These are phyloP conservation scores for Aspergillus nanangensis DNA, from an alignment of 495 filamentous ascomycete genomes.

Conservation along the genomic window DNA sequence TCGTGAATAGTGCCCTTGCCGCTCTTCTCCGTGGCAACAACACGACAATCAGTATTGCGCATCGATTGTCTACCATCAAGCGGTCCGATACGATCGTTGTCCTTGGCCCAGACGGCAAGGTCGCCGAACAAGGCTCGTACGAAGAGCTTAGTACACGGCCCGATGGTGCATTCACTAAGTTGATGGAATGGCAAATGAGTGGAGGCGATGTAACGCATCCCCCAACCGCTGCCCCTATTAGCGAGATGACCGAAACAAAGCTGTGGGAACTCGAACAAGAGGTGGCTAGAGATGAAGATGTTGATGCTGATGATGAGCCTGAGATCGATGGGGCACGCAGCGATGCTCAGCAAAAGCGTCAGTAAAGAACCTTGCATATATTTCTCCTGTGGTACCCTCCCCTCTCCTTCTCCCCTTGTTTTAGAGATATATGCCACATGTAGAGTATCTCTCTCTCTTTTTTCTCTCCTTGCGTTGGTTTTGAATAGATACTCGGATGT, in stretches of 20 bases:
- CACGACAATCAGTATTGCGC: slow-evolving; percentile 95
- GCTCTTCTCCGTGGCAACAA: slow-evolving; percentile 78
- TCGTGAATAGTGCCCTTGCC: slow-evolving; percentile 84
- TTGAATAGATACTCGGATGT: background rate
- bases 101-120: slow-evolving; percentile 73
- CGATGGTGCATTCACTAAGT: slow-evolving; percentile 79
- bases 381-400: background rate
- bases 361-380: background rate
- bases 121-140: slow-evolving; percentile 88
- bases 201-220: slow-evolving; percentile 58
- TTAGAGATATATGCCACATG: background rate
- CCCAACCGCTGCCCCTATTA: slow-evolving; percentile 14
- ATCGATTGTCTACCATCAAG: slow-evolving; percentile 94
- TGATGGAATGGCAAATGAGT: slow-evolving; percentile 99
- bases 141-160: slow-evolving; percentile 64
- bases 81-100: slow-evolving; percentile 90
- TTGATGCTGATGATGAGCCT: slow-evolving; percentile 2
- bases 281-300: slow-evolving; percentile 6
- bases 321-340: too few relatives aligned
- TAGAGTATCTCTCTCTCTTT: background rate
- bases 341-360: background rate
- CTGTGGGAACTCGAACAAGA: slow-evolving; percentile 33
- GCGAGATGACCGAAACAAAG: slow-evolving; percentile 24
- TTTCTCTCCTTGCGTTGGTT: background rate
- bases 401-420: background rate